These are phyloP conservation scores for Eremomyces bilateralis DNA, from an alignment of 495 filamentous ascomycete species.

Conservation along the genomic window DNA sequence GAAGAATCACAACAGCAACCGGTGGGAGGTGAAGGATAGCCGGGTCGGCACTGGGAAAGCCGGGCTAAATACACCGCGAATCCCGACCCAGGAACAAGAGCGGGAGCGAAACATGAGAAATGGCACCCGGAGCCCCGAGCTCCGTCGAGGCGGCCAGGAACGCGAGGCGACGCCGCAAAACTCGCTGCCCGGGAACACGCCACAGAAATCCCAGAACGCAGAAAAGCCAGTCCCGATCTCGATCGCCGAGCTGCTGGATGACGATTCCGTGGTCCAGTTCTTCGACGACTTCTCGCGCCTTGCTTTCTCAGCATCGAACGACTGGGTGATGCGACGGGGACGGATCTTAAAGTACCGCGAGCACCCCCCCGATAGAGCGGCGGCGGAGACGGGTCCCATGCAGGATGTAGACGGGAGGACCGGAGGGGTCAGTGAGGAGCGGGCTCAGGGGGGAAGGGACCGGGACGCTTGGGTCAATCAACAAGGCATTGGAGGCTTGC, in stretches of 20 bases:
- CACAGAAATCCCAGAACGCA: conserved; percentile 2
- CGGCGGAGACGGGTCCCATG: conserved; percentile 6
- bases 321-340: conserved; percentile 60
- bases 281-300: conserved; percentile 88
- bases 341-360: conserved; percentile 81
- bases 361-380: conserved; percentile 27
- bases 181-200: too few species aligned
- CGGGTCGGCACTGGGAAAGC: conserved; percentile 12
- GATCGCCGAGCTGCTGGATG: conserved; percentile 77
- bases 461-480: background rate
- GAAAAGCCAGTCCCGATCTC: conserved; percentile 49
- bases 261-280: conserved; percentile 80
- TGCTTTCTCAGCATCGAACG: conserved; percentile 73
- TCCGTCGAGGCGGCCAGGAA: too few species aligned
- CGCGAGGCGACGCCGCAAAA: too few species aligned
- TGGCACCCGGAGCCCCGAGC: too few species aligned
- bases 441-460: background rate
- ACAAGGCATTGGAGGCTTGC: background rate
- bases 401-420: conserved; percentile 1
- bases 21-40: conserved; percentile 21
- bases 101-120: too few species aligned
- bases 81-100: conserved; percentile 7
- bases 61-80: conserved; percentile 28
- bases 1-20: conserved; percentile 76
- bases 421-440: background rate